Evolutionary conservation across 2,329 filamentous ascomycete species (phyloP).

Genomic region (Xylaria sp.): DNA sequence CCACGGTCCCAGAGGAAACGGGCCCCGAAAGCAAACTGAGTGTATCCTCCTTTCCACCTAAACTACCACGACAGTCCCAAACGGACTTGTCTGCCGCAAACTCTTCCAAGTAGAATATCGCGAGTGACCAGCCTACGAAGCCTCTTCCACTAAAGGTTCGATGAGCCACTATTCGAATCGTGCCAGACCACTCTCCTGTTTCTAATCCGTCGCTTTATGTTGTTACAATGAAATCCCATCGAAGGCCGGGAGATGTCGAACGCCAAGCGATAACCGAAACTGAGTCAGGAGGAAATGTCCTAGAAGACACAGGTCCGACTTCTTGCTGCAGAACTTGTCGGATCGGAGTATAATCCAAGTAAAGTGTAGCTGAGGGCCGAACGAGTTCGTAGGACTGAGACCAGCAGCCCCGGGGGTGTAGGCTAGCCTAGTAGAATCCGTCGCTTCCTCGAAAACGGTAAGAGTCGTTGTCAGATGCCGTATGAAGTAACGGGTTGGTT

Average conservation of each 20-base stretch:
- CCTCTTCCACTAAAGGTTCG: neutral
- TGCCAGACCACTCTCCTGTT: conserved; percentile 34
- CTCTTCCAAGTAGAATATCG: neutral
- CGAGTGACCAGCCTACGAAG: neutral
- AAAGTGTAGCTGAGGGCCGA: neutral
- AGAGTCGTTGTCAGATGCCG: neutral
- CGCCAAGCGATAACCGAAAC: conserved; percentile 15
- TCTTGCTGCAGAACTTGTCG: neutral
- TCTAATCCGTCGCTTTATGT: conserved; percentile 32
- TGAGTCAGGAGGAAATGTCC: conserved; percentile 25
- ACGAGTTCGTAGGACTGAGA: conserved; percentile 8
- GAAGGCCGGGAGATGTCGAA: conserved; percentile 11
- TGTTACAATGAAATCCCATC: conserved; percentile 33
- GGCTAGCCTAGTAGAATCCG: conserved; percentile 10
- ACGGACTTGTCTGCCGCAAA: neutral
- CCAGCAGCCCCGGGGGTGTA: neutral
- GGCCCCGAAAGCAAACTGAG: neutral
- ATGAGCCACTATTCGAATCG: conserved; percentile 8
- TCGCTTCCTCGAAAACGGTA: conserved; percentile 3
- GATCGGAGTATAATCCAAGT: neutral
- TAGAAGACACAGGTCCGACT: conserved; percentile 36
- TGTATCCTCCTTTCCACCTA: neutral
- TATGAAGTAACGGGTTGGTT: neutral
- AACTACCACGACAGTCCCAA: neutral
- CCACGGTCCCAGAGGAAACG: neutral